Evolutionary conservation across 306 rosid genomes (phyloP), one percentile per base, ranked within the genome.

Genomic region (Rosa rugosa): DNA sequence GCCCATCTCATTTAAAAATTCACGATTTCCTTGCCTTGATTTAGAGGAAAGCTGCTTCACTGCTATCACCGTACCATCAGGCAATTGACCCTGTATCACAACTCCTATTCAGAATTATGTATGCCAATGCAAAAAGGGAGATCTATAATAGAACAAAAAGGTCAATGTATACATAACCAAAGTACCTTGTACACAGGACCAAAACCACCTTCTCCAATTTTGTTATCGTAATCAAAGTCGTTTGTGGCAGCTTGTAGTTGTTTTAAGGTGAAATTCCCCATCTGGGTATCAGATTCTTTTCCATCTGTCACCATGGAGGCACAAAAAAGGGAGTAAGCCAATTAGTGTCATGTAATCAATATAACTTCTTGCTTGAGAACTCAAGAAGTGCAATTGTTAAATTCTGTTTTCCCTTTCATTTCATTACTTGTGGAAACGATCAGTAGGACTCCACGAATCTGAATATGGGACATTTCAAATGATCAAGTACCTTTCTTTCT

Each of bases 171-270:
- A 77, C 12, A 69, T 65, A 49, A 60, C 47, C 36, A 75, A 66
- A 75, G 31, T 67, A 89, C 93, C 90, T 89, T 89, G 87, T 80
- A 89, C 23, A 89, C 96, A 22, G 93, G 91, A 73, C 91, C 96
- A 72, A 91, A 91, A 69, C 93, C 93, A 18, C 91, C 93, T 87
- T 91, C 91, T 75, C 96, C 96, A 50, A 91, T 82, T 80, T 89
- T 91, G 82, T 91, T 89, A 73, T 25, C 56, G 16, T 46, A 63
- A 83, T 88, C 69, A 27, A 91, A 91, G 78, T 89, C 76, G 20
- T 86, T 34, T 13, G 97, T 89, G 49, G 93, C 93, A 41, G 83
- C 87, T 79, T 79, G 80, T 80, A 89, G 64, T 77, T 86, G 93
- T 68, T 87, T 83, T 73, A 91, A 75, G 73, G 88, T 87, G 81